Percentiles rank a stretch among this genome's conserved stretches.
These are phyloP conservation scores for Lichtheimia ramosa DNA, from an alignment of 371 early-diverging fungal species.

Conservation along the genomic window DNA sequence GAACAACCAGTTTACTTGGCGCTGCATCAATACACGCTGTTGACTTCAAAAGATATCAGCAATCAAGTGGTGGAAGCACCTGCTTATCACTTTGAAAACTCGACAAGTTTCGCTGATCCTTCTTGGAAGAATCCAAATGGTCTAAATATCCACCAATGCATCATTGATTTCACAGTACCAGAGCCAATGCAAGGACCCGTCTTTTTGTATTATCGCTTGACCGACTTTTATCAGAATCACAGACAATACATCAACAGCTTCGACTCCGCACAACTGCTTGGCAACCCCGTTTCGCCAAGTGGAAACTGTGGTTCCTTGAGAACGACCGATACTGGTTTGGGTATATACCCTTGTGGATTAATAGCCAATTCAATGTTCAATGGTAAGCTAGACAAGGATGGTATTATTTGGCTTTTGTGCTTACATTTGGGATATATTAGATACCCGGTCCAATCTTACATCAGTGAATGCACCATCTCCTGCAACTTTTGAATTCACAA, in stretches of 20 bases:
- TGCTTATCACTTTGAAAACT: conserved; percentile 31
- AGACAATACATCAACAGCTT: conserved; percentile 93
- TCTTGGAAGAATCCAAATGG: conserved; percentile 45
- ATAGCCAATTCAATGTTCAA: conserved; percentile 98
- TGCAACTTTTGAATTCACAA: conserved; percentile 51
- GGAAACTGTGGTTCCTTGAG: conserved; percentile 58
- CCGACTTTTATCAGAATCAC: conserved; percentile 98
- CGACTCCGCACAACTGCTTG: conserved; percentile 82
- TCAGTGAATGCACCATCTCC: conserved; percentile 12
- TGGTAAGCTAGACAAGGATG: conserved; percentile 44
- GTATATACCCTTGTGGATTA: conserved; percentile 97
- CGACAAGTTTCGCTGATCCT: conserved; percentile 27
- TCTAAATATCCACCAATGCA: conserved; percentile 58
- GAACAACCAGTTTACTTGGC: conserved; percentile 31
- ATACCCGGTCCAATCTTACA: conserved; percentile 36
- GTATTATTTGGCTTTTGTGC: too few relatives aligned
- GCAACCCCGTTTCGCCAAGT: conserved; percentile 35
- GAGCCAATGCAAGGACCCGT: conserved; percentile 73
- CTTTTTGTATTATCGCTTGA: conserved; percentile 92
- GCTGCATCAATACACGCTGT: conserved; percentile 17
- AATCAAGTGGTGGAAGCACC: conserved; percentile 23
- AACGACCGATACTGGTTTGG: conserved; percentile 17
- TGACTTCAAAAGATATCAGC: conserved; percentile 16
- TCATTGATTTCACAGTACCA: conserved; percentile 75
- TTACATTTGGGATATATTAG: conserved; percentile 11